These are phyloP conservation scores for Wilcoxina mikolae DNA, from an alignment of 495 filamentous ascomycete genomes.

Conservation along the genomic window DNA sequence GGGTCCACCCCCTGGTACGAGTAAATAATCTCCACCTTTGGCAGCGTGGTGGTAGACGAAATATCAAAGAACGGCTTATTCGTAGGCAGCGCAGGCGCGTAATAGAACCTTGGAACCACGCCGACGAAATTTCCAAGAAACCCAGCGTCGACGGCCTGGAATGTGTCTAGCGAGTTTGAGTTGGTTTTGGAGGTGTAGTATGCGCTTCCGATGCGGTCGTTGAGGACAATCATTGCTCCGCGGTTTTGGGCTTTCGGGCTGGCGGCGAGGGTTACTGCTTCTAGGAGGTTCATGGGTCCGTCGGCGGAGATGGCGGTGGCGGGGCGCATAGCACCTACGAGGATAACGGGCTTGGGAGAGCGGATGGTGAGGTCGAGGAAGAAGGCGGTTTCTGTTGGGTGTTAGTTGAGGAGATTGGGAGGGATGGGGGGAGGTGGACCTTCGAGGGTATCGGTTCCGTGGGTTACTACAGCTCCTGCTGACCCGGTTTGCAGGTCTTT, in stretches of 20 bases:
- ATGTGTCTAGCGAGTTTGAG: constrained; percentile 39
- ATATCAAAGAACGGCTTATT: neutral
- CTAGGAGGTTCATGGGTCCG: constrained; percentile 38
- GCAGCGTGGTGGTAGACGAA: neutral
- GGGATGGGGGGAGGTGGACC: no score
- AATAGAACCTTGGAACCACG: neutral
- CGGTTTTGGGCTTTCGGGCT: constrained; percentile 29
- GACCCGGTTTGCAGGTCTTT: constrained; percentile 30
- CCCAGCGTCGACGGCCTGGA: constrained; percentile 27
- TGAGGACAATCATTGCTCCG: constrained; percentile 38
- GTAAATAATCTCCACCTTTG: neutral
- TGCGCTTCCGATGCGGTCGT: constrained; percentile 37
- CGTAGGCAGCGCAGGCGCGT: neutral
- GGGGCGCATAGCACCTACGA: constrained; percentile 39
- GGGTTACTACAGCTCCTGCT: constrained; percentile 36
- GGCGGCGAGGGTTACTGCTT: constrained; percentile 36
- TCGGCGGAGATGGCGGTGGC: constrained; percentile 39
- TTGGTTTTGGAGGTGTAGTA: constrained; percentile 40
- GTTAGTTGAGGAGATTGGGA: no score
- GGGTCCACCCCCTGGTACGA: constrained; percentile 23
- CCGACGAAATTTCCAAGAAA: neutral
- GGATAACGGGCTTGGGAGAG: constrained; percentile 36
- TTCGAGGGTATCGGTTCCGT: constrained; percentile 40
- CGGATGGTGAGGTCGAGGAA: constrained; percentile 37
- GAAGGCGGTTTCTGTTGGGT: constrained; percentile 40